These are phyloP conservation scores for Orobanche coerulescens DNA, from an alignment of 257 asterid genomes.

Conservation along the genomic window DNA sequence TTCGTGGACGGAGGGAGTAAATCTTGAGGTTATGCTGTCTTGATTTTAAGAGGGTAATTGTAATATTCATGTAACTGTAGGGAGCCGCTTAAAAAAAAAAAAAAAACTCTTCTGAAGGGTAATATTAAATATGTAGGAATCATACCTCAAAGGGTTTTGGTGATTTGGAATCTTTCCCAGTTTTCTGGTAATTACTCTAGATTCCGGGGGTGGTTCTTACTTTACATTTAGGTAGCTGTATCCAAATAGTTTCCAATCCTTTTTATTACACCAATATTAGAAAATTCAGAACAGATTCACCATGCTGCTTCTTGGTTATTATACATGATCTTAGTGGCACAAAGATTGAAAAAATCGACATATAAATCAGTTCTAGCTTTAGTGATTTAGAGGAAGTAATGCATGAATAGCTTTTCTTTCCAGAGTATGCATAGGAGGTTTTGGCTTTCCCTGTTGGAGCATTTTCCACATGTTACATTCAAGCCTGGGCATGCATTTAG, in stretches of 20 bases:
- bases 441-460: not conserved
- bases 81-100: too few relatives aligned
- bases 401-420: not conserved
- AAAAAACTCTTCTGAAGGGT: too few relatives aligned
- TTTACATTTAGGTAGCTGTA: not conserved
- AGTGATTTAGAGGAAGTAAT: not conserved
- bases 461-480: not conserved
- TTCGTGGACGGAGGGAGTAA: too few relatives aligned
- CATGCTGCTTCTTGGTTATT: conserved; percentile 4
- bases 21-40: too few relatives aligned
- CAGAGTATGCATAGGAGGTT: not conserved
- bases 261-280: conserved; percentile 6
- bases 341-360: not conserved
- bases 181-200: not conserved
- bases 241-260: not conserved
- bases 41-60: too few relatives aligned
- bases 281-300: not conserved
- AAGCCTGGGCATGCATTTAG: not conserved
- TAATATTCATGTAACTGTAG: too few relatives aligned
- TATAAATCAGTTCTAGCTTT: not conserved
- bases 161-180: too few relatives aligned
- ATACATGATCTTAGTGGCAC: not conserved
- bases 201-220: too few relatives aligned
- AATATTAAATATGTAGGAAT: too few relatives aligned
- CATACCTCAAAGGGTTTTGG: too few relatives aligned